These are phyloP conservation scores for Arthroderma sp. DNA, from an alignment of 2,329 filamentous ascomycete species.

Conservation along the genomic window DNA sequence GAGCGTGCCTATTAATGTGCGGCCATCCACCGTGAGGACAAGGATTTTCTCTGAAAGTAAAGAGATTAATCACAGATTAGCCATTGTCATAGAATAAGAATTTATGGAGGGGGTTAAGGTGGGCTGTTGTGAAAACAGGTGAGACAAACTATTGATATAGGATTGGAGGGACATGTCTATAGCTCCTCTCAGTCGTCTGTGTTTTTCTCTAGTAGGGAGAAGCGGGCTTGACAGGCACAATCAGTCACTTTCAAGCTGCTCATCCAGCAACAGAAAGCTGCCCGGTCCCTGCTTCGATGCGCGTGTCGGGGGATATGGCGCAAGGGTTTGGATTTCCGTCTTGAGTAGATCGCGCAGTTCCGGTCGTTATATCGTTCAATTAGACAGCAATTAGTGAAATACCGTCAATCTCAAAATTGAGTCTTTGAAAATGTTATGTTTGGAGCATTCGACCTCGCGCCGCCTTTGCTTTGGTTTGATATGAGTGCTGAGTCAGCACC, in stretches of 20 bases:
- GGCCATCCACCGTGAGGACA: conserved; percentile 83
- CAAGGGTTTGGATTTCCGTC: no score
- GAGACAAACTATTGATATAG: conserved; percentile 40
- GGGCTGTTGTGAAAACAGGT: not conserved
- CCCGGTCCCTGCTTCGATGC: not conserved
- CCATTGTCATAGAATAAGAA: not conserved
- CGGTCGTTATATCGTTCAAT: not conserved
- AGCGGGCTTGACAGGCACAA: not conserved
- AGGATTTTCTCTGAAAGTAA: conserved; percentile 66
- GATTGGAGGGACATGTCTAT: conserved; percentile 41
- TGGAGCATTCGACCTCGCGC: not conserved
- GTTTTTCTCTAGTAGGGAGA: not conserved
- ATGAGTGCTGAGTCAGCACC: not conserved
- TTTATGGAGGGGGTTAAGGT: not conserved
- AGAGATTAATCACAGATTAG: not conserved
- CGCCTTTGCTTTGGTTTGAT: not conserved
- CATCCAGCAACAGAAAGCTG: not conserved
- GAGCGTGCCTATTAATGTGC: conserved; percentile 71
- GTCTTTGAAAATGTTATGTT: no score
- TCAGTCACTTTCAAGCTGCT: not conserved
- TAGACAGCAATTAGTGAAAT: not conserved
- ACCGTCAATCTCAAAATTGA: not conserved
- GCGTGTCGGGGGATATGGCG: not conserved
- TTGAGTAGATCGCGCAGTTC: not conserved
- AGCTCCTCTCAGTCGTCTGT: not conserved